Base-by-base conservation (phyloP, 139 green algal species). In the Chlamydomonas eustigma region DNA sequence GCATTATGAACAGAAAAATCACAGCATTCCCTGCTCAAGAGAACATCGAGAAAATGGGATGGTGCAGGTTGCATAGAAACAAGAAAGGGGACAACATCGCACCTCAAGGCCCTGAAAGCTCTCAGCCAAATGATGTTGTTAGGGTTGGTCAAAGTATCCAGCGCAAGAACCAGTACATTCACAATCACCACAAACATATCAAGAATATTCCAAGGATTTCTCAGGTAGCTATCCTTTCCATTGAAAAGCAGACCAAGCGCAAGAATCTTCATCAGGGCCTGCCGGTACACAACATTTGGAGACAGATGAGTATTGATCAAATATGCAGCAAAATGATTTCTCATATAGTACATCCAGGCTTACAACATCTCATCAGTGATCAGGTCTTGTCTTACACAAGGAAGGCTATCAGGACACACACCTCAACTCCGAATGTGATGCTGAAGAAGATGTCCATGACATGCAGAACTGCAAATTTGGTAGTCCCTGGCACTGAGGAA, bases 211-310 rank as follows among this genome's bases (percentile, higher is more conserved):
- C 88, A 93, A 4, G 76, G 33, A 24, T 75, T 80, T 30, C 86
- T 78, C 1, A 93, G 51, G 78, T 93, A 94, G 39, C 72, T 82
- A 51, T 22, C 35, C 4, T 39, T 39, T 31, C 83, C 83, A 68
- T 85, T 88, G 51, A 83, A 44, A 18, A 86, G 24, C 30, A 93
- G 85, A n/a, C 90, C 90, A 58, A 76, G 39, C 1, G 81, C 84
- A 3, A 85, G 52, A n/a, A 89, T 80, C 83, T 94, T 92, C 18
- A 92, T 34, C 6, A 70, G 8, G 6, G 25, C 58, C 28, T 37
- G 44, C 44, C 12, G 44, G 44, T 18, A 58, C 12, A 58, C 12
- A 58, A 58, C 12, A 18, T n/a, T n/a, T n/a, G n/a, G n/a, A n/a
- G n/a, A n/a, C n/a, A n/a, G n/a, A n/a, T n/a, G n/a, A n/a, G n/a